Base-by-base conservation (phyloP, 2,329 filamentous ascomycete genomes). In the Neofusicoccum kwambonambiense region DNA sequence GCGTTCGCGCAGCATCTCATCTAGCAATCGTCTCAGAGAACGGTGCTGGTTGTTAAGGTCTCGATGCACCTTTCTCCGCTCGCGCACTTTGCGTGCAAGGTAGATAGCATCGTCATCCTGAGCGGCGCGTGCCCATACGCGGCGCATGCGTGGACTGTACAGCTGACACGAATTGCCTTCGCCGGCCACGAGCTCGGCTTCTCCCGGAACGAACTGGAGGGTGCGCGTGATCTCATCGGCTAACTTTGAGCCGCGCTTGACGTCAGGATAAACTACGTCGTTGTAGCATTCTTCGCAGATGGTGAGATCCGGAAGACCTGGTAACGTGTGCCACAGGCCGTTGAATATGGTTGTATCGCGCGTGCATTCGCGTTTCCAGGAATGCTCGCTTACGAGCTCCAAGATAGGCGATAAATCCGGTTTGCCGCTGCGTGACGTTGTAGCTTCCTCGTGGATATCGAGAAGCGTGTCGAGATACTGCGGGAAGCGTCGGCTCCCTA, bases 211-310 rank as follows among this genome's bases (percentile, higher is more conserved):
- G 12, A 83, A 81, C 68, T 87, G 84, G 27, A 87, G 82, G 13
- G 85, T 82, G 64, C 84, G 82, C 67, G 86, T 87, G 66, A 78
- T 74, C 3, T 72, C 39, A 9, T 69, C 69, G 0, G 76, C 74
- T 2, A 78, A 65, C 3, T 70, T 67, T 11, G 68, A 56, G 2
- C 64, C 60, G 2, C 34, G 17, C 60, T 50, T 51, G 6, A 37
- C 50, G 3, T 44, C 37, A 0, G 93, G 92, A 76, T 85, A 87
- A n/a, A 97, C 86, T 0, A 92, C 85, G 22, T 92, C 88, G 15
- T 91, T 86, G 74, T 90, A 97, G 76, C 93, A 98, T 76, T 94
- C 91, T 68, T 90, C 87, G 76, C 93, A 98, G 3, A 96, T 89
- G 0, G 90, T 92, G 71, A 97, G 87, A 54, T 93, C 86, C 0